Evolutionary conservation across 306 rosid species (phyloP), one percentile per base, ranked within the genome.

Genomic region (Vigna mungo): DNA sequence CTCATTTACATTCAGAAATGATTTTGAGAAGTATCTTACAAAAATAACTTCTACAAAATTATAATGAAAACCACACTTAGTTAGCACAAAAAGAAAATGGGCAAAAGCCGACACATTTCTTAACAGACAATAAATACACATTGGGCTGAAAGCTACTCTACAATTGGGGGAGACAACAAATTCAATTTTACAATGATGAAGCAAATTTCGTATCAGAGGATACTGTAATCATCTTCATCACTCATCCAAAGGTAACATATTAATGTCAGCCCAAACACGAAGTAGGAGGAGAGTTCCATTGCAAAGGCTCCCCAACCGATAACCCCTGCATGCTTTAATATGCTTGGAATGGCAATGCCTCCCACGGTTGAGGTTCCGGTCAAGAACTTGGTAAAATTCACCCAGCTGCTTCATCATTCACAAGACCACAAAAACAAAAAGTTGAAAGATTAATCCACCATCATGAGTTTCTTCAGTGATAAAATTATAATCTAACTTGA

Each of bases 261-360:
- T 21, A 93, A 80, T 60, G 97, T 78, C 2, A 90, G 79, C 53
- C 82, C 84, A 54, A 93, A 90, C 75, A 93, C 78, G 37, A 88
- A 85, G 82, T 88, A 88, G 64, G 98, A 93, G 0, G 97, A 87
- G 47, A 93, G 89, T 80, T 83, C 96, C 98, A 93, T 84, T 53
- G 87, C 88, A 82, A 93, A 74, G 47, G 98, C 97, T 59, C 96
- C 98, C 96, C 93, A 93, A 44, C 98, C 77, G 1, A 93, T 93
- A 47, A 89, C 90, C 49, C 97, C 97, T 7, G 93, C 91, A 71
- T 91, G 98, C 84, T 77, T 89, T 60, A 93, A 81, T 81, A 93
- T 90, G 66, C 81, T 78, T 8, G 98, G 98, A 75, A 93, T 91
- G 34, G 98, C 98, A 83, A 93, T 82, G 77, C 98, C 91, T 85